These are phyloP conservation scores for Hymenotorrendiella dingleyae DNA, from an alignment of 2,329 filamentous ascomycete genomes.

Conservation along the genomic window DNA sequence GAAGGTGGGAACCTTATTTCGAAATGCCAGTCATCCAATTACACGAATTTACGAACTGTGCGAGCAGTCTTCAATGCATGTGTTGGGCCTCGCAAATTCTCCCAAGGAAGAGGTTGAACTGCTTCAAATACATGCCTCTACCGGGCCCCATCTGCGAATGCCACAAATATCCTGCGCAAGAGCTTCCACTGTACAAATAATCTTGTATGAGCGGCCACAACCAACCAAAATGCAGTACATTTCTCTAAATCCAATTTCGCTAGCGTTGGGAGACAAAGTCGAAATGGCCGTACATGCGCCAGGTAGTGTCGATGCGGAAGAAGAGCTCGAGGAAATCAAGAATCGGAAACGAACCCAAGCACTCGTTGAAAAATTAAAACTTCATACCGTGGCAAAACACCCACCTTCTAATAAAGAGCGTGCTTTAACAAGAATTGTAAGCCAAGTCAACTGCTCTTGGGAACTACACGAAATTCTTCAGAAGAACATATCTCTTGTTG, in stretches of 20 bases:
- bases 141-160: slow-evolving; percentile 44
- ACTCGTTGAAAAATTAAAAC: slow-evolving; percentile 78
- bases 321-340: slow-evolving; percentile 57
- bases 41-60: slow-evolving; percentile 79
- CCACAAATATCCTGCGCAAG: slow-evolving; percentile 70
- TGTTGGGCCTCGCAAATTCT: slow-evolving; percentile 77
- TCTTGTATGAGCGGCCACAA: slow-evolving; percentile 81
- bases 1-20: slow-evolving; percentile 74
- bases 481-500: slow-evolving; percentile 82
- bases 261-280: slow-evolving; percentile 73
- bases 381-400: slow-evolving; percentile 78
- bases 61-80: slow-evolving; percentile 74
- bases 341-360: slow-evolving; percentile 55
- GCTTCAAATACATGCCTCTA: slow-evolving; percentile 61
- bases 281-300: slow-evolving; percentile 34
- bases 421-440: slow-evolving; percentile 73
- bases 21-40: slow-evolving; percentile 74
- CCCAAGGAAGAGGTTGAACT: slow-evolving; percentile 52
- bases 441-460: slow-evolving; percentile 93
- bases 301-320: slow-evolving; percentile 62
- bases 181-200: slow-evolving; percentile 73
- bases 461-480: slow-evolving; percentile 83
- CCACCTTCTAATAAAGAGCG: slow-evolving; percentile 75
- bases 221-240: slow-evolving; percentile 94
- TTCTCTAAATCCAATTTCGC: slow-evolving; percentile 79